phyloP scores from a whole-genome alignment of 495 filamentous ascomycete genomes.

The Annulohypoxylon nitens region DNA sequence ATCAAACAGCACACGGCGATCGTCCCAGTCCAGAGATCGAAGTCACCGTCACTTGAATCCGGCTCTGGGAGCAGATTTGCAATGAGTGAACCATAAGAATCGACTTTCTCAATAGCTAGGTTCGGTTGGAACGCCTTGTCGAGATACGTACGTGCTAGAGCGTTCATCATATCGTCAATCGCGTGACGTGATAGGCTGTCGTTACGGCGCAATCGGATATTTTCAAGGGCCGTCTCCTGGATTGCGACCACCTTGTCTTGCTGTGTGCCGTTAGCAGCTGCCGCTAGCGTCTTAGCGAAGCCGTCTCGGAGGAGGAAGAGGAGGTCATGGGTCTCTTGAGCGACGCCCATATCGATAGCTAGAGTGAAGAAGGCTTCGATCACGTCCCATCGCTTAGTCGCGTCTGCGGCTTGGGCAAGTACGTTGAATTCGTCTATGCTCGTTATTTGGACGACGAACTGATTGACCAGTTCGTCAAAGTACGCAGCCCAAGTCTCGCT shows the following conservation, averaged over 20 bases:
- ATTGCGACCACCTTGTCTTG: constrained; percentile 42
- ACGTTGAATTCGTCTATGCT: constrained; percentile 26
- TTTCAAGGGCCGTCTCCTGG: constrained; percentile 42
- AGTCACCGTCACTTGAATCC: constrained; percentile 23
- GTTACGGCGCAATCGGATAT: constrained; percentile 34
- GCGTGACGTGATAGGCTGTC: constrained; percentile 38
- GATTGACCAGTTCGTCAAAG: constrained; percentile 49
- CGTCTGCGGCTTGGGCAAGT: constrained; percentile 43
- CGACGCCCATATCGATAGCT: constrained; percentile 47
- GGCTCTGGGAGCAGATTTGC: constrained; percentile 44
- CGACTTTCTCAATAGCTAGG: constrained; percentile 32
- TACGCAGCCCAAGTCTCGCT: constrained; percentile 44
- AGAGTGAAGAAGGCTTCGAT: constrained; percentile 52
- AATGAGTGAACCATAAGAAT: constrained; percentile 35
- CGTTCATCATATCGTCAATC: constrained; percentile 38
- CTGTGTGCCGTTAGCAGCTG: constrained; percentile 20
- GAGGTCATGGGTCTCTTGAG: constrained; percentile 48
- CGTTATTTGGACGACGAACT: constrained; percentile 39
- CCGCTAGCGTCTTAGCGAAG: constrained; percentile 47
- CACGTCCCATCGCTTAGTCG: constrained; percentile 45
- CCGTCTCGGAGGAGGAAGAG: constrained; percentile 51
- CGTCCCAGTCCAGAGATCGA: constrained; percentile 30
- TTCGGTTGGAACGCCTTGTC: constrained; percentile 40
- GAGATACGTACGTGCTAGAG: constrained; percentile 39
- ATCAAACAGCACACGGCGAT: constrained; percentile 41